Evolutionary conservation across 2,329 filamentous ascomycete species (phyloP).

Genomic region (Colletotrichum aenigma): DNA sequence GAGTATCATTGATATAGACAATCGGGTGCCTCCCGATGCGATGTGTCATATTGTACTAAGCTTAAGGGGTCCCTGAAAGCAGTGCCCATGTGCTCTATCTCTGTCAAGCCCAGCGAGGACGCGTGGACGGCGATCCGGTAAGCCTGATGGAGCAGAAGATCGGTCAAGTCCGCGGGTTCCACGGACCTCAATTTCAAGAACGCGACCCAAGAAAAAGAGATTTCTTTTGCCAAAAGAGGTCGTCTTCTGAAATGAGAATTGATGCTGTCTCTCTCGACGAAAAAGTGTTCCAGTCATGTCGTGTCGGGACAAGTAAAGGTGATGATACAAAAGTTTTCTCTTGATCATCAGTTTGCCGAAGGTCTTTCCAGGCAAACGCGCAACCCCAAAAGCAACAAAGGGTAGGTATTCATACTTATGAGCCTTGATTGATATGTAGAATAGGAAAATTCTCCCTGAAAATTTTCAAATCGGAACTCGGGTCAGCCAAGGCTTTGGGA

Average conservation of each 20-base stretch:
- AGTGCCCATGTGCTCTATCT: not conserved
- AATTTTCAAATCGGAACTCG: fast-evolving
- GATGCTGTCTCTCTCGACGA: not conserved
- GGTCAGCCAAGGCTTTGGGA: fast-evolving
- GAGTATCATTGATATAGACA: not conserved
- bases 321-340: too few species aligned
- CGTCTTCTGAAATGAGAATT: fast-evolving
- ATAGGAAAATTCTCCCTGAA: fast-evolving
- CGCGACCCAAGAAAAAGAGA: not conserved
- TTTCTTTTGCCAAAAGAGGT: fast-evolving
- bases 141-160: not conserved
- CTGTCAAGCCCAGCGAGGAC: not conserved
- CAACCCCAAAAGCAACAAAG: fast-evolving
- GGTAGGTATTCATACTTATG: fast-evolving
- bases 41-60: not conserved
- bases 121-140: not conserved
- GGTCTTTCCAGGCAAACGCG: too few species aligned
- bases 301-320: too few species aligned
- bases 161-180: not conserved
- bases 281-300: too few species aligned
- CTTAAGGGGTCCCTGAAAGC: not conserved
- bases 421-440: too few species aligned
- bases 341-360: too few species aligned
- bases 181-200: not conserved
- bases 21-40: not conserved